Evolutionary conservation across 768 basidiomycete genomes (phyloP).

Genomic region (Dendrothele bispora): DNA sequence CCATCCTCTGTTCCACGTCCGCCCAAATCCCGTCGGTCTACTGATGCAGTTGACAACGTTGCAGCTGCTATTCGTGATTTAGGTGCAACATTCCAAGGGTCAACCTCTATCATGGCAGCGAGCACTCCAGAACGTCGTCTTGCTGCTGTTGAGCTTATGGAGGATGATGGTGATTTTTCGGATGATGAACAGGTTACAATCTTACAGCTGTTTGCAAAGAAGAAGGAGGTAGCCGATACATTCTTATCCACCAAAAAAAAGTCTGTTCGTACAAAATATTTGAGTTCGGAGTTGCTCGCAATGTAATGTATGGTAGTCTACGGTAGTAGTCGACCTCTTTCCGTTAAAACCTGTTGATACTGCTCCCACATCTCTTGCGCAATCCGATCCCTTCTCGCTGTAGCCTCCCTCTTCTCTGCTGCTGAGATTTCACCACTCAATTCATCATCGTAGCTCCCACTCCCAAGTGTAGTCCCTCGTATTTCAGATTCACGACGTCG

Average conservation of each 20-base stretch:
- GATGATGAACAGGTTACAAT: slow-evolving; percentile 1
- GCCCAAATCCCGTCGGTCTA: slow-evolving; percentile 1
- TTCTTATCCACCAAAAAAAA: slow-evolving; percentile 3
- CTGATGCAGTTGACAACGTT: slow-evolving; percentile 4
- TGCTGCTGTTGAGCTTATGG: slow-evolving; percentile 3
- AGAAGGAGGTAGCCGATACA: slow-evolving; percentile 6
- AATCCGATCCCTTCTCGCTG: too few relatives aligned
- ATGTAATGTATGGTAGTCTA: too few relatives aligned
- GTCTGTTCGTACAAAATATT: slow-evolving; percentile 1
- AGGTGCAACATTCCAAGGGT: not conserved
- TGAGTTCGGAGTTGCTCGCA: not conserved
- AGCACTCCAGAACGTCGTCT: slow-evolving; percentile 6
- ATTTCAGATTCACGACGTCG: too few relatives aligned
- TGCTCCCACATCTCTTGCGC: too few relatives aligned
- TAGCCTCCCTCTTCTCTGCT: too few relatives aligned
- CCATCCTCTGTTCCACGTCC: not conserved
- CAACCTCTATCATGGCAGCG: not conserved
- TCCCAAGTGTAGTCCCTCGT: too few relatives aligned
- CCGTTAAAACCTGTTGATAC: too few relatives aligned
- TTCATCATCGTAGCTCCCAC: too few relatives aligned
- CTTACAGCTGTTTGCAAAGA: slow-evolving; percentile 7
- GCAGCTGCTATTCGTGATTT: slow-evolving; percentile 4
- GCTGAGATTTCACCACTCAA: too few relatives aligned
- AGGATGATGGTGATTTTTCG: slow-evolving; percentile 10
- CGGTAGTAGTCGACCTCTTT: too few relatives aligned